Conservation (phyloP, 2,329 filamentous ascomycete genomes). For the Claviceps sp. region DNA sequence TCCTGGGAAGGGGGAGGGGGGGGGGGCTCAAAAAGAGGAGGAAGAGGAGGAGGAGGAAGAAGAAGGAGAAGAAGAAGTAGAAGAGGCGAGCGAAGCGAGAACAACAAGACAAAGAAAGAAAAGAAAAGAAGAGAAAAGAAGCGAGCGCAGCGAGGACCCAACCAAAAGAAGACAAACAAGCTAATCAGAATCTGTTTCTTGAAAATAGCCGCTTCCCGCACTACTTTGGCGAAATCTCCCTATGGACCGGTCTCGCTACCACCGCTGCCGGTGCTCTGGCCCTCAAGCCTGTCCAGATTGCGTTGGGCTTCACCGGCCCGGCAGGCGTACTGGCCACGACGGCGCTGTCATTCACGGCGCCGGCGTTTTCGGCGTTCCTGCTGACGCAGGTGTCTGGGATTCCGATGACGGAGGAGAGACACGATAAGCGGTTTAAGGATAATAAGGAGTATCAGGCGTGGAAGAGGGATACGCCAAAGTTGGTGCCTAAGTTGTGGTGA, state of each 20-base stretch:
- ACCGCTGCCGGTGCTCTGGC: constrained; percentile 42
- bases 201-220: constrained; percentile 43
- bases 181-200: not conserved
- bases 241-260: constrained; percentile 56
- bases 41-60: too few species aligned
- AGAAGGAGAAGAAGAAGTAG: too few species aligned
- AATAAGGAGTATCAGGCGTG: constrained; percentile 53
- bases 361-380: constrained; percentile 50
- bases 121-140: too few species aligned
- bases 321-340: constrained; percentile 17
- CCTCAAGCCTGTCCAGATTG: constrained; percentile 37
- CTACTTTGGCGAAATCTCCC: constrained; percentile 57
- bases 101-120: too few species aligned
- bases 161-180: not conserved
- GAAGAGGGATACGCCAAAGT: constrained; percentile 52
- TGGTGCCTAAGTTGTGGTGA: constrained; percentile 45
- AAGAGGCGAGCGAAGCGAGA: too few species aligned
- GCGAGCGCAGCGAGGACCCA: too few species aligned
- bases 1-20: too few species aligned
- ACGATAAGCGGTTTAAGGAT: constrained; percentile 50
- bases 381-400: constrained; percentile 50
- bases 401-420: constrained; percentile 54
- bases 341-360: constrained; percentile 41
- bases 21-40: too few species aligned
- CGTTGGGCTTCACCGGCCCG: constrained; percentile 39